Evolutionary conservation across 208 protist genomes (phyloP).

Genomic region (Trypanosoma theileri): DNA sequence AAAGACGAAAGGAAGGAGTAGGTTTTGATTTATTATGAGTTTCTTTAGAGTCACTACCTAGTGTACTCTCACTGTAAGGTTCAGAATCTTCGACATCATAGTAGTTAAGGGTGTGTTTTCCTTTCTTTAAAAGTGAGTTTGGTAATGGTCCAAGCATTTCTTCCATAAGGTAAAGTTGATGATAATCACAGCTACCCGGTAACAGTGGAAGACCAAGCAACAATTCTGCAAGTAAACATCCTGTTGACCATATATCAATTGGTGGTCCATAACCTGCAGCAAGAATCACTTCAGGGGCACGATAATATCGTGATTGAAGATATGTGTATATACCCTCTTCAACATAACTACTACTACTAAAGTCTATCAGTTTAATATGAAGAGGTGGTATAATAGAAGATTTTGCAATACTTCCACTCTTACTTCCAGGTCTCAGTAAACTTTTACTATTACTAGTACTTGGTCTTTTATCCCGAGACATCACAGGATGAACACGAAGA

Average conservation of each 20-base stretch:
- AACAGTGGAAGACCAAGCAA: slow-evolving; percentile 94
- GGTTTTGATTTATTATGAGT: neutral
- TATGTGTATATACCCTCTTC: slow-evolving; percentile 79
- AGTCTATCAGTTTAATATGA: slow-evolving; percentile 97
- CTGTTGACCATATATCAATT: slow-evolving; percentile 98
- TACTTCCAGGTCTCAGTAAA: neutral
- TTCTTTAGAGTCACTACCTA: neutral
- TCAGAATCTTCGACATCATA: slow-evolving; percentile 36
- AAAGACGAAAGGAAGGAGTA: slow-evolving; percentile 8
- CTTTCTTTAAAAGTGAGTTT: slow-evolving; percentile 48
- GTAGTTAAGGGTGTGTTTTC: slow-evolving; percentile 41
- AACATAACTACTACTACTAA: slow-evolving; percentile 95
- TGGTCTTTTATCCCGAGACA: neutral
- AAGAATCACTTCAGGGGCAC: slow-evolving; percentile 96
- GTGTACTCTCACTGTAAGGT: neutral
- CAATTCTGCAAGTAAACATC: slow-evolving; percentile 96
- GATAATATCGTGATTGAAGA: slow-evolving; percentile 95
- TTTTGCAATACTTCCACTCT: neutral
- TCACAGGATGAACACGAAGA: neutral
- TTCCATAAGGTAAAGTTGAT: slow-evolving; percentile 95
- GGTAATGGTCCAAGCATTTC: slow-evolving; percentile 91
- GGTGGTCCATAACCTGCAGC: slow-evolving; percentile 81
- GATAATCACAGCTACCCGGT: slow-evolving; percentile 88
- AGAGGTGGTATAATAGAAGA: slow-evolving; percentile 29
- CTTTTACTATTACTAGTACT: neutral